phyloP scores from a whole-genome alignment of 805 yeast species.

The Teunomyces barrocoloradensis region DNA sequence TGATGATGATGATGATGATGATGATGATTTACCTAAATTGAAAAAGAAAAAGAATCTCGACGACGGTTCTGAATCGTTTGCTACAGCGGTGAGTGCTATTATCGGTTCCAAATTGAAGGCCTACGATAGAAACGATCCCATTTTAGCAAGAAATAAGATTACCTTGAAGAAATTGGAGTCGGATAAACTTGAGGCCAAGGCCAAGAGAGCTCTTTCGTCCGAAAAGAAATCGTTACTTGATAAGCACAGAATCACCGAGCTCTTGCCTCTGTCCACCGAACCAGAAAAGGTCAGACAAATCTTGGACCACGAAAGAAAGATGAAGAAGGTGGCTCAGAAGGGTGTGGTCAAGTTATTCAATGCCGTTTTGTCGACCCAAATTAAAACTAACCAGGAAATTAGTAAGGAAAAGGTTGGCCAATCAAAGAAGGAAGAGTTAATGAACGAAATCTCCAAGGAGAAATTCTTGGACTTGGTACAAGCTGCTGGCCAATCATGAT shows the following conservation, averaged over 20 bases:
- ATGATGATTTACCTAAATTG: slow-evolving; percentile 40
- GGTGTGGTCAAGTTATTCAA: slow-evolving; percentile 86
- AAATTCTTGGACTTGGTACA: slow-evolving; percentile 84
- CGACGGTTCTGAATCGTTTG: slow-evolving; percentile 76
- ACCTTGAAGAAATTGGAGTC: slow-evolving; percentile 70
- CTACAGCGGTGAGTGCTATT: slow-evolving; percentile 80
- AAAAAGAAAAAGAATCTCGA: slow-evolving; percentile 56
- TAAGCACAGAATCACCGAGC: slow-evolving; percentile 61
- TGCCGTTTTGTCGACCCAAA: slow-evolving; percentile 79
- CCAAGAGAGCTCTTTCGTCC: slow-evolving; percentile 61
- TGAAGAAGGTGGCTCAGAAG: slow-evolving; percentile 79
- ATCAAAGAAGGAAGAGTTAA: slow-evolving; percentile 54
- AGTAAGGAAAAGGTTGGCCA: slow-evolving; percentile 44
- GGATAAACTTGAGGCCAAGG: slow-evolving; percentile 80
- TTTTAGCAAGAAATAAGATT: slow-evolving; percentile 78
- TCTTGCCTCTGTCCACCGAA: slow-evolving; percentile 61
- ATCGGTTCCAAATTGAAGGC: slow-evolving; percentile 84
- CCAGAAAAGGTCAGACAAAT: slow-evolving; percentile 54
- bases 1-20: slow-evolving; percentile 8
- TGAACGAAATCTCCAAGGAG: slow-evolving; percentile 83
- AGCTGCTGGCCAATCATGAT: slow-evolving; percentile 56
- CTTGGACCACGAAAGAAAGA: slow-evolving; percentile 63
- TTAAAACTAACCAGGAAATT: slow-evolving; percentile 51
- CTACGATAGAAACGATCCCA: slow-evolving; percentile 85
- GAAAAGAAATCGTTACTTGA: slow-evolving; percentile 72